Base-by-base conservation (phyloP, 179 eudicot genomes). In the Carnegiea gigantea region DNA sequence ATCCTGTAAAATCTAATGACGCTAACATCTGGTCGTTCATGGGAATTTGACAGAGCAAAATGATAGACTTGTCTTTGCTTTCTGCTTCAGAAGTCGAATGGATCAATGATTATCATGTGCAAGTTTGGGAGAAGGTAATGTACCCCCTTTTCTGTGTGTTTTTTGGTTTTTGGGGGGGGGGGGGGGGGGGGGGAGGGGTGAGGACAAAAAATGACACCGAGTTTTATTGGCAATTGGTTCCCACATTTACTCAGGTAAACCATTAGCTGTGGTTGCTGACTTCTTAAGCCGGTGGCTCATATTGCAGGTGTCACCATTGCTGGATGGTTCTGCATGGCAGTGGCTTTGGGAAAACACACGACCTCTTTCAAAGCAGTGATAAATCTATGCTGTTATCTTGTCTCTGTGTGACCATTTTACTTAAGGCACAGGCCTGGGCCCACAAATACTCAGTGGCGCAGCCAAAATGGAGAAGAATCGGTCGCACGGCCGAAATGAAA, bases 271-370 rank as follows among this genome's bases (percentile, higher is more conserved):
- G 24, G 53, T 75, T 75, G 24, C 24, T 75, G 65, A 51, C 33
- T 36, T 44, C 53, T 54, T 9, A 40, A 75, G 10, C 40, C 36
- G 14, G 62, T 67, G 23, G 46, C 60, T 44, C 1, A 7, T 4
- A 33, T 40, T 68, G 57, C 88, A 92, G 99, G 94, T 95, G 73
- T 94, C 99, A 23, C 91, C 96, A 1, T 81, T 92, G 88, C 72
- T 95, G 82, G 90, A 89, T 79, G 97, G 96, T 80, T 83, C 92
- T 60, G 92, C 93, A 0, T 88, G 87, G 12, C 86, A 95, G 70
- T 95, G 99, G 99, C 96, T 95, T 5, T 88, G 94, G 98, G 89
- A 91, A 78, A 95, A 92, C 86, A 95, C 99, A 10, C 86, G 92
- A 67, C 94, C 93, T 2, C 80, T 95, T 72, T 83, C 76, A 12